A percentile compares a stretch with the other conserved stretches of the same genome.
These are phyloP conservation scores for Boeremia lycopersici DNA, from an alignment of 2,329 filamentous ascomycete species.

Conservation along the genomic window DNA sequence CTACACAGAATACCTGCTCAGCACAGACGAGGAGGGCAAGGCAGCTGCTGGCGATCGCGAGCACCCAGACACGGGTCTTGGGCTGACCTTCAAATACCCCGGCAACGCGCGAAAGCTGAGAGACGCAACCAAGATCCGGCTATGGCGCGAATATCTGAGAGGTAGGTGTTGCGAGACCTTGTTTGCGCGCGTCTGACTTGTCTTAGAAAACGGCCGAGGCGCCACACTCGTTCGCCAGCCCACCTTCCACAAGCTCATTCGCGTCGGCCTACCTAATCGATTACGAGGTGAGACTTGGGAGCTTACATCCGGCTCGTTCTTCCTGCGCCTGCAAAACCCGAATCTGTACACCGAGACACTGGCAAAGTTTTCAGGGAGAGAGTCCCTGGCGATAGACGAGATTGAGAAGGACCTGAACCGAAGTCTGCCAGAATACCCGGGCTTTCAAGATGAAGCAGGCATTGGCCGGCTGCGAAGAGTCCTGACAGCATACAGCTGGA, in stretches of 20 bases:
- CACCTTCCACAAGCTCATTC: constrained; percentile 96
- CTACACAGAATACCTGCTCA: constrained; percentile 72
- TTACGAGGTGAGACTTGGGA: constrained; percentile 96
- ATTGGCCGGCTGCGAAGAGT: constrained; percentile 89
- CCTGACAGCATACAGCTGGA: constrained; percentile 97
- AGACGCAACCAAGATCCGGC: constrained; percentile 93
- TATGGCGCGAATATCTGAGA: constrained; percentile 95
- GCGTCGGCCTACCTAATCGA: constrained; percentile 91
- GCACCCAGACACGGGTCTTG: constrained; percentile 89
- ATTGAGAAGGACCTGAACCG: constrained; percentile 98
- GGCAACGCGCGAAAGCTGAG: constrained; percentile 92
- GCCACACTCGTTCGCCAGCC: constrained; percentile 91
- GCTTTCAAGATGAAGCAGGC: constrained; percentile 94
- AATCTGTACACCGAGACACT: constrained; percentile 84
- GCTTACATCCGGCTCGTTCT: constrained; percentile 87
- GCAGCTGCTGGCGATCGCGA: constrained; percentile 49
- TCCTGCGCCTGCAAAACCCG: constrained; percentile 83
- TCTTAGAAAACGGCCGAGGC: constrained; percentile 84
- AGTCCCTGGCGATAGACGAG: constrained; percentile 95
- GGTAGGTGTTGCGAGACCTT: constrained; percentile 41
- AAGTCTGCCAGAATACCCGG: constrained; percentile 94
- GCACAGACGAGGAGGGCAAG: constrained; percentile 52
- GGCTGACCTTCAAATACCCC: constrained; percentile 91
- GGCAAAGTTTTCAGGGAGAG: constrained; percentile 78
- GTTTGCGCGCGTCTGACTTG: constrained; percentile 17